phyloP scores from a whole-genome alignment of 345 rosid species.

The Salix exigua region DNA sequence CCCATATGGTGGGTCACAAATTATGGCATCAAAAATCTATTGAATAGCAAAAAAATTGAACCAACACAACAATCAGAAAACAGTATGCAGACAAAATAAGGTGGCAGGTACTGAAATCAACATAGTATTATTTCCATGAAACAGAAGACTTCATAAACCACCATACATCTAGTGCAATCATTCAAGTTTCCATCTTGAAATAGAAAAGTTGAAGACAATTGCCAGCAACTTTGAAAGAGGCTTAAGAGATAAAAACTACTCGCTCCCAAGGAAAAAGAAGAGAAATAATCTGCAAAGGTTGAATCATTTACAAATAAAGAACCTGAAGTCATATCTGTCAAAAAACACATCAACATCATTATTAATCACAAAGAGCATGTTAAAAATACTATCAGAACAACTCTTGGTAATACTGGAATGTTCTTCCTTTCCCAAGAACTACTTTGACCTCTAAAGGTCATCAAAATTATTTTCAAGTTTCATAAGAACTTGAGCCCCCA shows the following conservation, averaged over 20 bases:
- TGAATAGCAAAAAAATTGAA: conserved; percentile 6
- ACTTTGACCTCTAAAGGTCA: neutral
- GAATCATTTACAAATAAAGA: neutral
- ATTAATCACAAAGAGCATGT: neutral
- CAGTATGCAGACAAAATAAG: neutral
- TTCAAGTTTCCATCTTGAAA: neutral
- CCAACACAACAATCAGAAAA: neutral
- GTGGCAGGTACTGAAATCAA: neutral
- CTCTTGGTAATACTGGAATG: neutral
- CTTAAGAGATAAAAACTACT: neutral
- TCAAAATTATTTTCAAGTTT: neutral
- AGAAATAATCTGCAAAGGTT: neutral
- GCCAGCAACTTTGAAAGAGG: neutral
- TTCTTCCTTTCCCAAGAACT: neutral
- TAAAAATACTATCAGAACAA: neutral
- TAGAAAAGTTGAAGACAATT: neutral
- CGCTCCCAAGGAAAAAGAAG: neutral
- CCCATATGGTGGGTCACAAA: conserved; percentile 94
- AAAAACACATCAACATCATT: neutral
- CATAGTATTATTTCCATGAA: neutral
- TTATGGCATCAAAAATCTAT: conserved; percentile 82
- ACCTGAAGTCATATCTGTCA: neutral
- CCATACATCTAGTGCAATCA: neutral
- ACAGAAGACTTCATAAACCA: neutral
- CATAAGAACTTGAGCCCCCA: neutral